phyloP scores from a whole-genome alignment of 495 filamentous ascomycete species.

The Penicillium atrosanguineum region DNA sequence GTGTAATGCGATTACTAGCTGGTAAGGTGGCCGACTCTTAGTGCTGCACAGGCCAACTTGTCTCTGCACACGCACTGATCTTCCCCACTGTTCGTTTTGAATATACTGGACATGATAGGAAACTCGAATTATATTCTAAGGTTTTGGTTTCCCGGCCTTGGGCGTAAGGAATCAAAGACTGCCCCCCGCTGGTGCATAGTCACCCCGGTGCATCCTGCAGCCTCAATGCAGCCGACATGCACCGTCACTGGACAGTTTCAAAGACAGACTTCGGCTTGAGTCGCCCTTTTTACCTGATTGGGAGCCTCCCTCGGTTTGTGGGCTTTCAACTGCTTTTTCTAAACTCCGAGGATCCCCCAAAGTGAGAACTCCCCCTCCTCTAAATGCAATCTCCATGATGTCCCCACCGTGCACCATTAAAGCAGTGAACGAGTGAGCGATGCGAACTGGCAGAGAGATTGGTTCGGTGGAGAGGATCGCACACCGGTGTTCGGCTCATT shows the following conservation, averaged over 20 bases:
- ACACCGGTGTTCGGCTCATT: background rate
- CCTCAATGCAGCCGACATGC: slow-evolving; percentile 1
- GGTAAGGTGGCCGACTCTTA: background rate
- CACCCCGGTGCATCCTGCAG: slow-evolving; percentile 19
- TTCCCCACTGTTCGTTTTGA: slow-evolving; percentile 3
- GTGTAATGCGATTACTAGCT: slow-evolving; percentile 17
- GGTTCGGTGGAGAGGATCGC: slow-evolving; percentile 16
- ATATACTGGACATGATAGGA: background rate
- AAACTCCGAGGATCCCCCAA: background rate
- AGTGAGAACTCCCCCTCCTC: no score
- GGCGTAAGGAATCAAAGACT: background rate
- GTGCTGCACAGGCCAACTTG: background rate
- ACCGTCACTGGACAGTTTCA: slow-evolving; percentile 6
- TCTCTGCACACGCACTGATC: background rate
- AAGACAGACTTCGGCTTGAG: slow-evolving; percentile 2
- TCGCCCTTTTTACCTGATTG: background rate
- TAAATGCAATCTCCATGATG: slow-evolving; percentile 2
- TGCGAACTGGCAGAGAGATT: slow-evolving; percentile 2
- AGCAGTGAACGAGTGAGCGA: background rate
- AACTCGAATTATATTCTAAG: slow-evolving; percentile 1
- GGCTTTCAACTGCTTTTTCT: background rate
- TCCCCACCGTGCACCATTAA: slow-evolving; percentile 10
- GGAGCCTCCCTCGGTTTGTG: background rate
- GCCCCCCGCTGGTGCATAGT: slow-evolving; percentile 12
- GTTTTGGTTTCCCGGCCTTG: background rate